Conservation (phyloP, 73 alveolate species). For the Paramecium caudatum region DNA sequence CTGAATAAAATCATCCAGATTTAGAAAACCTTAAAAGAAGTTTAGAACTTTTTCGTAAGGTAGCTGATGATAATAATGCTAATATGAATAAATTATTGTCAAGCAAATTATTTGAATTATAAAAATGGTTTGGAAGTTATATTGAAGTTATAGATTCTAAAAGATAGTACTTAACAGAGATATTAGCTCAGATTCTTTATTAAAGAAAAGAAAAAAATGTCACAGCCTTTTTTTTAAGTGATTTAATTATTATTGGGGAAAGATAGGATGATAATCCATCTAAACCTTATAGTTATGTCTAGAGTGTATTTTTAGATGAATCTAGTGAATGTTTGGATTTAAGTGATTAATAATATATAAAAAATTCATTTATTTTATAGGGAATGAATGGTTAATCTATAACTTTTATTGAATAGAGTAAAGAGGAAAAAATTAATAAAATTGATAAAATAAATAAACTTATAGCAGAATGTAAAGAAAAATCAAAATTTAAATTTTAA, state of each 20-base stretch:
- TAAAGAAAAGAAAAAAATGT: background rate
- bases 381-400: conserved; percentile 47
- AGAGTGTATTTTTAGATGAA: conserved; percentile 33
- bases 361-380: background rate
- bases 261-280: background rate
- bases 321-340: conserved; percentile 29
- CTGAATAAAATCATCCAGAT: conserved; percentile 28
- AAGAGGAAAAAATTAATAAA: background rate
- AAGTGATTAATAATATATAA: background rate
- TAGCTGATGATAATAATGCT: background rate
- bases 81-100: background rate
- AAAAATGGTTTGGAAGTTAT: conserved; percentile 13
- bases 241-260: conserved; percentile 39
- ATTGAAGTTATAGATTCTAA: conserved; percentile 33
- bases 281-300: background rate
- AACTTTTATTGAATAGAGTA: conserved; percentile 33
- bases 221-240: conserved; percentile 8
- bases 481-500: conserved; percentile 25
- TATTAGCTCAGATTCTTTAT: background rate
- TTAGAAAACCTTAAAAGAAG: background rate
- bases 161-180: conserved; percentile 13
- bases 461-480: background rate
- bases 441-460: background rate
- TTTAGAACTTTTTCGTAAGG: background rate
- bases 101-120: conserved; percentile 4